Conservation (phyloP, 257 asterid species). For the Nicotiana benthamiana region DNA sequence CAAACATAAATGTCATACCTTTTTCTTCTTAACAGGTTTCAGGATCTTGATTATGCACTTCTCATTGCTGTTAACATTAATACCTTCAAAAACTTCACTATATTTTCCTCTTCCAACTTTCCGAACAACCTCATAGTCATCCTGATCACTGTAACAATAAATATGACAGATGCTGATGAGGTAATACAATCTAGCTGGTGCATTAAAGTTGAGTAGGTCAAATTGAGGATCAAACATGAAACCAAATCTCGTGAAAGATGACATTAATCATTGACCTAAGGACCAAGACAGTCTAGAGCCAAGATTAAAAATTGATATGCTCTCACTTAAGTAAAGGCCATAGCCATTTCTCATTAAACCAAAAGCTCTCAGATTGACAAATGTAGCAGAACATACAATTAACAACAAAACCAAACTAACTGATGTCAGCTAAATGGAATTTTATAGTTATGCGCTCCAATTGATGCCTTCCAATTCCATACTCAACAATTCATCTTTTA, state of each 20-base stretch:
- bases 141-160: constrained; percentile 27
- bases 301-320: background rate
- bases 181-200: background rate
- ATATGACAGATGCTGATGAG: background rate
- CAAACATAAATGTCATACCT: constrained; percentile 11
- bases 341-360: background rate
- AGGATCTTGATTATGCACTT: constrained; percentile 37
- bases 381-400: background rate
- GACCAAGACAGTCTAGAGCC: background rate
- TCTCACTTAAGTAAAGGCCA: background rate
- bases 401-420: background rate
- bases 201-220: background rate
- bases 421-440: background rate
- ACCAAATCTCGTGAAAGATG: background rate
- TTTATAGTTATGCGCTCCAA: background rate
- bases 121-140: constrained; percentile 38
- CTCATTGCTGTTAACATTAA: constrained; percentile 25
- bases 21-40: constrained; percentile 42
- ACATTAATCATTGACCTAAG: background rate
- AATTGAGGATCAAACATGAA: background rate
- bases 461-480: background rate
- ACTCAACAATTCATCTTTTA: background rate
- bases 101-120: constrained; percentile 45
- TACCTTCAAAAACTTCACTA: constrained; percentile 39
- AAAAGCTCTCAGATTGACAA: background rate